Conservation (phyloP, 164 flowering plant genomes). For the Brasenia schreberi region DNA sequence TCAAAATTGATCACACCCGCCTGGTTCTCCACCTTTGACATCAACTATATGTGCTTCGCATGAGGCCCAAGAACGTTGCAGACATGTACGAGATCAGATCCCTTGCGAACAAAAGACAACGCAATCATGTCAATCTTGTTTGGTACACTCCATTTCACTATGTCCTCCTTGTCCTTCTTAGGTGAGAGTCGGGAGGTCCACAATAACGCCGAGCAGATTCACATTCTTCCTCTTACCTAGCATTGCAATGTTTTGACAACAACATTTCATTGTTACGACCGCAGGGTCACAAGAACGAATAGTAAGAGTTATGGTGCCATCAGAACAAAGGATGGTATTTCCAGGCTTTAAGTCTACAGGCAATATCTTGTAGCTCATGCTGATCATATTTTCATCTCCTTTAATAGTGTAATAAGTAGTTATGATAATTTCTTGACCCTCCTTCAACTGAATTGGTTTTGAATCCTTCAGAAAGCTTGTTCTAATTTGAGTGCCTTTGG, state of each 20-base stretch:
- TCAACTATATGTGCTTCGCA: slow-evolving; percentile 51
- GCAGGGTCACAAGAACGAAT: slow-evolving; percentile 56
- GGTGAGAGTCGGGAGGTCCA: slow-evolving; percentile 78
- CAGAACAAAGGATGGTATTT: slow-evolving; percentile 14
- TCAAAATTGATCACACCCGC: no score
- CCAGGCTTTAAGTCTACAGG: slow-evolving; percentile 15
- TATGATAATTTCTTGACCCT: slow-evolving; percentile 52
- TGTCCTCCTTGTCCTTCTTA: slow-evolving; percentile 84
- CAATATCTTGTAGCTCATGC: slow-evolving; percentile 35
- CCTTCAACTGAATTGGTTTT: slow-evolving; percentile 49
- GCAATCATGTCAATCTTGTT: slow-evolving; percentile 54
- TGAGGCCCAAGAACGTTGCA: slow-evolving; percentile 70
- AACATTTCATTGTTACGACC: slow-evolving; percentile 64
- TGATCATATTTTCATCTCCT: slow-evolving; percentile 38
- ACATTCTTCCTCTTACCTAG: slow-evolving; percentile 81
- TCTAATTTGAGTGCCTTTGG: slow-evolving; percentile 74
- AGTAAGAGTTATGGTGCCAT: slow-evolving; percentile 18
- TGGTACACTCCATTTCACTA: slow-evolving; percentile 77
- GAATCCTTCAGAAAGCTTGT: slow-evolving; percentile 55
- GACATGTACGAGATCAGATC: slow-evolving; percentile 49
- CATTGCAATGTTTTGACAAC: slow-evolving; percentile 67
- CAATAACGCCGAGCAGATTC: slow-evolving; percentile 78
- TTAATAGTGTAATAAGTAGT: slow-evolving; percentile 49
- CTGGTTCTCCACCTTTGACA: slow-evolving; percentile 93
- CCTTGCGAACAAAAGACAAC: no score